These are phyloP conservation scores for Leccinellum luteum DNA, from an alignment of 768 basidiomycete species.

Conservation along the genomic window DNA sequence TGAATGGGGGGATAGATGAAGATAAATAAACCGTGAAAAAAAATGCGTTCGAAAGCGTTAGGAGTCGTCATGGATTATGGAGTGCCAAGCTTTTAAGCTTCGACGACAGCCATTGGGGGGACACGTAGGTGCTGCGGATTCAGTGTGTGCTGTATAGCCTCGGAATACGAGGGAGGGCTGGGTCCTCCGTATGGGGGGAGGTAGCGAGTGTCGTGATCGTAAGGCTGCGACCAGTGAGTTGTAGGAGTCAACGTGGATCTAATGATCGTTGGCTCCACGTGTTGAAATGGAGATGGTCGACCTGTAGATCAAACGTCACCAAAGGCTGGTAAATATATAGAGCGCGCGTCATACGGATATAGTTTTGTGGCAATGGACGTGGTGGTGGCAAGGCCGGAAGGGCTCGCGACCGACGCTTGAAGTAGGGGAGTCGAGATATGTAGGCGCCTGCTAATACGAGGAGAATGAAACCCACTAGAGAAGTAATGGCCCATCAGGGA, in stretches of 20 bases:
- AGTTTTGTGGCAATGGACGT: neutral
- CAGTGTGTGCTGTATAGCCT: neutral
- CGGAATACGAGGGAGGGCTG: conserved; percentile 11
- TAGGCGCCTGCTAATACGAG: conserved; percentile 6
- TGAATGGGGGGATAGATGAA: neutral
- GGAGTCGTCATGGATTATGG: neutral
- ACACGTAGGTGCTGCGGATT: neutral
- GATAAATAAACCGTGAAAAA: neutral
- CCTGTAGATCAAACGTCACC: neutral
- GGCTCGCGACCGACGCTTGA: neutral
- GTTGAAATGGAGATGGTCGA: neutral
- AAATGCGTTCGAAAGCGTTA: neutral
- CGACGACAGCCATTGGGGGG: conserved; percentile 2
- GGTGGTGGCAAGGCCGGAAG: neutral
- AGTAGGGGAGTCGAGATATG: conserved; percentile 1
- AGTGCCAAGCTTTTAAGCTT: neutral
- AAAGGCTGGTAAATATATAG: neutral
- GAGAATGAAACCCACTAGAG: conserved; percentile 11
- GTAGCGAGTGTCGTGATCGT: neutral
- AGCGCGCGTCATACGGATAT: neutral
- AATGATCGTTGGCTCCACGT: conserved; percentile 2
- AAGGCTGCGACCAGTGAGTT: neutral
- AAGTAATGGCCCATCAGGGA: neutral
- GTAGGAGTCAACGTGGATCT: neutral
- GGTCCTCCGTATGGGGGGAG: conserved; percentile 14